Evolutionary conservation across 2,329 filamentous ascomycete species (phyloP).

Genomic region (Teratosphaeria gauchensis): DNA sequence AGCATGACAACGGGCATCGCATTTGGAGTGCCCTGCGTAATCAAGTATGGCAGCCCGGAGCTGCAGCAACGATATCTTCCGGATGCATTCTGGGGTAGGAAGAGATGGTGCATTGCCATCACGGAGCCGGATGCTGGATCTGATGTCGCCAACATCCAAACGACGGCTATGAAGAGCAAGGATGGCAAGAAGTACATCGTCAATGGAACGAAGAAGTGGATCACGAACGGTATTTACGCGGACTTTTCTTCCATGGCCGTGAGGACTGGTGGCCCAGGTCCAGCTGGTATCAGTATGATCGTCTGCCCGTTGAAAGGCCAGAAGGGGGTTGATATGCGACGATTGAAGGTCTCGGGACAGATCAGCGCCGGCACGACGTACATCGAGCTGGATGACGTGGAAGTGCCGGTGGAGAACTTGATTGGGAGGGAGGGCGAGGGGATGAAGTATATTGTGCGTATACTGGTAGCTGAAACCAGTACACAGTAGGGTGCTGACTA

Average conservation of each 20-base stretch:
- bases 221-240: slow-evolving; percentile 63
- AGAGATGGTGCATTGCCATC: slow-evolving; percentile 65
- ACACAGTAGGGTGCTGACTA: too few species aligned
- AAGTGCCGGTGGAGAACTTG: slow-evolving; percentile 60
- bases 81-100: slow-evolving; percentile 56
- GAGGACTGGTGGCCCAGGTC: slow-evolving; percentile 57
- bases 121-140: slow-evolving; percentile 67
- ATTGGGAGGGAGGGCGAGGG: slow-evolving; percentile 61
- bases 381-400: slow-evolving; percentile 67
- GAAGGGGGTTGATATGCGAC: slow-evolving; percentile 57
- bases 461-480: too few species aligned
- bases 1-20: slow-evolving; percentile 63
- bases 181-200: slow-evolving; percentile 64
- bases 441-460: slow-evolving; percentile 49
- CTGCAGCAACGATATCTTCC: slow-evolving; percentile 60
- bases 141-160: slow-evolving; percentile 70
- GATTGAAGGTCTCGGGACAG: slow-evolving; percentile 58
- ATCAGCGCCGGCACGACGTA: slow-evolving; percentile 60
- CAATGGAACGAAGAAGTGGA: slow-evolving; percentile 74
- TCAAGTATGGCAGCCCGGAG: slow-evolving; percentile 55
- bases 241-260: slow-evolving; percentile 64
- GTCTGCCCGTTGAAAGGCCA: slow-evolving; percentile 60
- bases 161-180: slow-evolving; percentile 64
- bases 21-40: slow-evolving; percentile 61
- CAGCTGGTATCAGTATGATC: slow-evolving; percentile 54